phyloP scores from a whole-genome alignment of 768 basidiomycete genomes.

The Pleurotus tuber-regium region DNA sequence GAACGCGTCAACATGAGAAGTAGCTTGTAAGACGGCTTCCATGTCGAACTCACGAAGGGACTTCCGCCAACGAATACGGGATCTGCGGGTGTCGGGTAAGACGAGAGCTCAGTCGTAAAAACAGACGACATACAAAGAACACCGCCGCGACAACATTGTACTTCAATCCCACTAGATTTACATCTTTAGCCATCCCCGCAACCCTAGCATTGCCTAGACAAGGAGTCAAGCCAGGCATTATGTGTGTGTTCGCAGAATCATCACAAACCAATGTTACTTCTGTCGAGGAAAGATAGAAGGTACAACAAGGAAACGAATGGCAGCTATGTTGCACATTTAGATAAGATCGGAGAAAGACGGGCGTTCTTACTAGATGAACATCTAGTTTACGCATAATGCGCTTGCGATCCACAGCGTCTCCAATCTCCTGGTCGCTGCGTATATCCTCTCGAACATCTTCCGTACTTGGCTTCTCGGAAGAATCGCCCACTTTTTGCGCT shows the following conservation, averaged over 20 bases:
- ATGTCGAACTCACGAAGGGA: conserved; percentile 21
- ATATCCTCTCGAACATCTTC: not conserved
- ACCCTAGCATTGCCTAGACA: conserved; percentile 39
- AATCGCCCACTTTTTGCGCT: not conserved
- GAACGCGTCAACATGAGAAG: not conserved
- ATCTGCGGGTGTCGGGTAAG: conserved; percentile 12
- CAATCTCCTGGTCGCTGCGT: not conserved
- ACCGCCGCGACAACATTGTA: conserved; percentile 26
- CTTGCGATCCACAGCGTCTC: not conserved
- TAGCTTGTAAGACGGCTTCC: not conserved
- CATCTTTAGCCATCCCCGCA: conserved; percentile 40
- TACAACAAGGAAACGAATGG: conserved; percentile 7
- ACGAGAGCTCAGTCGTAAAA: not conserved
- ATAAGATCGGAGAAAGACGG: not conserved
- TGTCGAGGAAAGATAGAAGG: conserved; percentile 7
- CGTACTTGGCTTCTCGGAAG: not conserved
- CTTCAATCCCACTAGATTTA: conserved; percentile 21
- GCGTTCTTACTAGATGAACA: not conserved
- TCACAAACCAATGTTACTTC: conserved; percentile 1
- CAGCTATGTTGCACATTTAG: not conserved
- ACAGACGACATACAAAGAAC: conserved; percentile 22
- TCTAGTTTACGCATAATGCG: conserved; percentile 6
- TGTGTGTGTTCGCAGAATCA: not conserved
- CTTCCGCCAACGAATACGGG: conserved; percentile 25
- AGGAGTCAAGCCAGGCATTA: not conserved